Conservation (phyloP, 768 basidiomycete genomes). For the Leucocoprinus sp. region DNA sequence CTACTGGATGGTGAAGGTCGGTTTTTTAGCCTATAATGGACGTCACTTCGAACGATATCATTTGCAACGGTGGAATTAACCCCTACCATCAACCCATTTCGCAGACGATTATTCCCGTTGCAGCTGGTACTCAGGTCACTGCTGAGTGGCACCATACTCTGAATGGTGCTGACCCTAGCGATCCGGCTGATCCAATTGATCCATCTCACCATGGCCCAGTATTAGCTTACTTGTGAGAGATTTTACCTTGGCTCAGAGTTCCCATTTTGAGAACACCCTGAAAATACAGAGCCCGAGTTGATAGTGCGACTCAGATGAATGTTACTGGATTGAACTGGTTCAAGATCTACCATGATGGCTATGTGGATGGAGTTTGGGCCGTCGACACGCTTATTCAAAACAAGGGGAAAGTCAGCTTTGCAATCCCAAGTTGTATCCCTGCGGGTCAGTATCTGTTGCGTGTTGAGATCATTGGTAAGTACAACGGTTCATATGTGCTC, state of each 20-base stretch:
- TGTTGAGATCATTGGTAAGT: conserved; percentile 35
- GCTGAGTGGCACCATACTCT: conserved; percentile 46
- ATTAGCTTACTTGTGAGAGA: conserved; percentile 38
- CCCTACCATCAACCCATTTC: conserved; percentile 22
- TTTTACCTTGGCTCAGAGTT: not conserved
- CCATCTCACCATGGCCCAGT: conserved; percentile 44
- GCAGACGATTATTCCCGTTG: conserved; percentile 14
- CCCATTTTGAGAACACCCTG: not conserved
- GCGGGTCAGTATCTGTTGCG: conserved; percentile 44
- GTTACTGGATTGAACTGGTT: conserved; percentile 49
- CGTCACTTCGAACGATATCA: conserved; percentile 8
- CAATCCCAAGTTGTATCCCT: conserved; percentile 36
- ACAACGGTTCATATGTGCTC: not conserved
- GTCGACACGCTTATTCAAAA: conserved; percentile 38
- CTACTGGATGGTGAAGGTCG: not conserved
- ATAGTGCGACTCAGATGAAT: conserved; percentile 33
- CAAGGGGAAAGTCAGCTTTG: conserved; percentile 43
- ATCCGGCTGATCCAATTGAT: conserved; percentile 39
- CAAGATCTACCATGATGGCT: conserved; percentile 44
- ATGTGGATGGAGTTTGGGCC: conserved; percentile 33
- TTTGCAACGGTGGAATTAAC: conserved; percentile 9
- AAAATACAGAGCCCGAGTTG: conserved; percentile 33
- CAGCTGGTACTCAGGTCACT: conserved; percentile 26
- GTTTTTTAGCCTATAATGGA: conserved; percentile 9
- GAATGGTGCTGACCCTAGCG: conserved; percentile 30